Evolutionary conservation across 768 basidiomycete species (phyloP).

Genomic region (Mycena indigotica): DNA sequence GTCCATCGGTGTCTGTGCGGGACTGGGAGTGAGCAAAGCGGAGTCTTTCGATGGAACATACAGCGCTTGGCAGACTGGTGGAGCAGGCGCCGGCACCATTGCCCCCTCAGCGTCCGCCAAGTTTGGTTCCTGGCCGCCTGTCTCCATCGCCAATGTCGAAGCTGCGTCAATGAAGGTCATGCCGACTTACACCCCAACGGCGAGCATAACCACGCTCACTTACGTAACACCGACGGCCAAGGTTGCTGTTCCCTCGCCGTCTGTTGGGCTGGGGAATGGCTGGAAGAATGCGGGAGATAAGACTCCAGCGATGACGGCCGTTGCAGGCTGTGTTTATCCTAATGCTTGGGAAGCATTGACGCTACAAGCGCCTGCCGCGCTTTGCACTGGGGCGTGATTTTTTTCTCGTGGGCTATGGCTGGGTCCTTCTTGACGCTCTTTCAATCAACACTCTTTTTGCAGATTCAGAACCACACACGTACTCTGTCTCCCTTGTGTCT

Average conservation of each 20-base stretch:
- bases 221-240: conserved; percentile 2
- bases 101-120: conserved; percentile 19
- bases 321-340: conserved; percentile 53
- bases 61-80: conserved; percentile 60
- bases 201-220: conserved; percentile 1
- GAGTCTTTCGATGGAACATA: conserved; percentile 43
- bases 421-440: no score
- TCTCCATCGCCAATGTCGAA: conserved; percentile 25
- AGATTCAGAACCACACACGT: no score
- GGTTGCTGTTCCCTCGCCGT: background rate
- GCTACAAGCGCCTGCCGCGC: conserved; percentile 8
- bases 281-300: conserved; percentile 55
- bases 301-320: conserved; percentile 39
- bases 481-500: background rate
- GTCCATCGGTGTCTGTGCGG: conserved; percentile 53
- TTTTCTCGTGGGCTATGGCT: background rate
- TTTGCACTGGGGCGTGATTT: background rate
- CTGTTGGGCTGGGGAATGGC: conserved; percentile 51
- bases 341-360: conserved; percentile 45
- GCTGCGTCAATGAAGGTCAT: background rate
- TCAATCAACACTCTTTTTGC: no score
- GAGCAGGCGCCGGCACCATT: conserved; percentile 41
- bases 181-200: conserved; percentile 17
- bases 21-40: conserved; percentile 37
- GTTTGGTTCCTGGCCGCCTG: conserved; percentile 40